phyloP scores from a whole-genome alignment of 768 basidiomycete species.

The Cystobasidium tubakii region DNA sequence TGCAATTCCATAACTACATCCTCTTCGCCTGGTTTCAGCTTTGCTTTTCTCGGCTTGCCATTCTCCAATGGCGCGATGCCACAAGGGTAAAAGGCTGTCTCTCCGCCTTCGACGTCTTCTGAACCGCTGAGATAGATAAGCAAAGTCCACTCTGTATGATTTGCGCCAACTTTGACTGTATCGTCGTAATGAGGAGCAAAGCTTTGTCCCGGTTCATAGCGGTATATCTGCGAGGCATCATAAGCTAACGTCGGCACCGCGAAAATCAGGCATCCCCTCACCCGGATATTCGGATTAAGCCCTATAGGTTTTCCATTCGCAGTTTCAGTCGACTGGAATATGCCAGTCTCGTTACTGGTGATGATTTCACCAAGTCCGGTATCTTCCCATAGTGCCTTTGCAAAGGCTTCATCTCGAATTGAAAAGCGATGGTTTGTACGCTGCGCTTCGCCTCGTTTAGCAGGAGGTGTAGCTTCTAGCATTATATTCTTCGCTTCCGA shows the following conservation, averaged over 20 bases:
- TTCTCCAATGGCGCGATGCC: conserved; percentile 16
- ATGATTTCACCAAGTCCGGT: conserved; percentile 31
- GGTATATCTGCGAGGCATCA: conserved; percentile 5
- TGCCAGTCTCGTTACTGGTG: neutral
- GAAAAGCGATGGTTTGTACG: conserved; percentile 66
- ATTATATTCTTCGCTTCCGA: conserved; percentile 6
- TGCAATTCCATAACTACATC: conserved; percentile 36
- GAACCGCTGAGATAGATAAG: conserved; percentile 65
- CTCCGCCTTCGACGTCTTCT: conserved; percentile 57
- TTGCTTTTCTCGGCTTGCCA: neutral
- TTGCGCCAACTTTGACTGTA: conserved; percentile 51
- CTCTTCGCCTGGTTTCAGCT: conserved; percentile 13
- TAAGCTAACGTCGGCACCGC: neutral
- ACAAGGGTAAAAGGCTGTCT: conserved; percentile 64
- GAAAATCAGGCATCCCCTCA: conserved; percentile 57
- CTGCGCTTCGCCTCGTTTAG: conserved; percentile 67
- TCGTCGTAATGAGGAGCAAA: conserved; percentile 66
- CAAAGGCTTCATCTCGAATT: conserved; percentile 59
- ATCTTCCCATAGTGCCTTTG: conserved; percentile 52
- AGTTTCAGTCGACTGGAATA: conserved; percentile 13
- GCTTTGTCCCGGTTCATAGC: conserved; percentile 49
- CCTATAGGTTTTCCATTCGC: conserved; percentile 45
- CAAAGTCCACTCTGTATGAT: conserved; percentile 62
- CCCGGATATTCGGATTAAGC: conserved; percentile 66
- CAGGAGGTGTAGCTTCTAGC: conserved; percentile 58